A percentile compares a stretch with the other conserved stretches of the same genome.
phyloP scores from a whole-genome alignment of 2,329 filamentous ascomycete species.

The Penicillium sclerotigenum region DNA sequence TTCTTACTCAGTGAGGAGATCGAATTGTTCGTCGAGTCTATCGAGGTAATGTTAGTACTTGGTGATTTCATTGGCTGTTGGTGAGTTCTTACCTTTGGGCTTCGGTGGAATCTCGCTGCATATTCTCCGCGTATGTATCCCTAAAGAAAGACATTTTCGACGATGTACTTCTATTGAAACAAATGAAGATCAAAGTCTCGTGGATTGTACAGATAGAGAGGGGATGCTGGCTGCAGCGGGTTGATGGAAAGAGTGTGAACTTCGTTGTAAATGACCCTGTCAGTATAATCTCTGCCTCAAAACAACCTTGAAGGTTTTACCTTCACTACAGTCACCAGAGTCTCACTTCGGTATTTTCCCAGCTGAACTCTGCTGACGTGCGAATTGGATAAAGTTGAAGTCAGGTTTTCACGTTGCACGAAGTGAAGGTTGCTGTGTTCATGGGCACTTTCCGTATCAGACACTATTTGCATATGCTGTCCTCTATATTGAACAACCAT shows the following conservation, averaged over 20 bases:
- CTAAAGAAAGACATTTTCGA: not conserved
- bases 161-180: not conserved
- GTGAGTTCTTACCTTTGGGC: not conserved
- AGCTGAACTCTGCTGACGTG: not conserved
- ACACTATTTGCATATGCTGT: not conserved
- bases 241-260: not conserved
- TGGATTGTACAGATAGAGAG: not conserved
- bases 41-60: not conserved
- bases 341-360: not conserved
- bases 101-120: slow-evolving; percentile 6
- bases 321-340: not conserved
- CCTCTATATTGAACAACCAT: not conserved
- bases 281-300: not conserved
- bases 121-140: slow-evolving; percentile 9
- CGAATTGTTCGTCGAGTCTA: slow-evolving; percentile 6
- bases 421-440: not conserved
- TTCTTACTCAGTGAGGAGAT: not conserved
- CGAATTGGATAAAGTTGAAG: not conserved
- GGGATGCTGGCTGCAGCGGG: not conserved
- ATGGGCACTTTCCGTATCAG: not conserved
- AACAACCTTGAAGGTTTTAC: not conserved
- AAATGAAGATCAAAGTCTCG: too few relatives aligned
- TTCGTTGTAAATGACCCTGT: not conserved
- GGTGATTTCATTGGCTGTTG: not conserved
- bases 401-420: not conserved